Conservation (phyloP, 2,329 filamentous ascomycete species). For the Lachnellula suecica region DNA sequence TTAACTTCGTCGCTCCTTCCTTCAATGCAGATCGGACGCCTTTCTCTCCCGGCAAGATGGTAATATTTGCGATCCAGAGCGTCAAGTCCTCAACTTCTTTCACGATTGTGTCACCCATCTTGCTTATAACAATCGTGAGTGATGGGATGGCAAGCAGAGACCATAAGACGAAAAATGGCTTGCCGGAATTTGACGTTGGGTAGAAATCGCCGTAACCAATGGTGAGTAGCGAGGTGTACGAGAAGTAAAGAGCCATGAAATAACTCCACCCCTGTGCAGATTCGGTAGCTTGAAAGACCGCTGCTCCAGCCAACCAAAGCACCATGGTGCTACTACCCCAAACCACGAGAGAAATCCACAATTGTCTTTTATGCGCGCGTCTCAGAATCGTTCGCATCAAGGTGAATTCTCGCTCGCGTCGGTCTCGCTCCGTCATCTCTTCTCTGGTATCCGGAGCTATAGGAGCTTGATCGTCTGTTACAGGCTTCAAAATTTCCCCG, state of each 20-base stretch:
- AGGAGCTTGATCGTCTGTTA: slow-evolving; percentile 11
- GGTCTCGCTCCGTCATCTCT: slow-evolving; percentile 49
- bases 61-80: slow-evolving; percentile 55
- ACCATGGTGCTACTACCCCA: slow-evolving; percentile 29
- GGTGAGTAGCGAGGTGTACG: slow-evolving; percentile 78
- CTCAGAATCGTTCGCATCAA: slow-evolving; percentile 81
- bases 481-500: slow-evolving; percentile 49
- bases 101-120: slow-evolving; percentile 83
- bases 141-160: slow-evolving; percentile 81
- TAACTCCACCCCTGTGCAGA: slow-evolving; percentile 63
- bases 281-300: slow-evolving; percentile 64
- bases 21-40: slow-evolving; percentile 47
- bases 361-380: slow-evolving; percentile 61
- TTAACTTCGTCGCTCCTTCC: slow-evolving; percentile 41
- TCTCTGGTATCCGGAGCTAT: slow-evolving; percentile 1
- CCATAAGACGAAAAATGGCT: slow-evolving; percentile 93
- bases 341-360: slow-evolving; percentile 71
- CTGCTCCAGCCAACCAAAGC: slow-evolving; percentile 79
- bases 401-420: slow-evolving; percentile 69
- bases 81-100: slow-evolving; percentile 56
- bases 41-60: slow-evolving; percentile 58
- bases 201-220: slow-evolving; percentile 84
- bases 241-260: slow-evolving; percentile 82
- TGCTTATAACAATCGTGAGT: slow-evolving; percentile 82
- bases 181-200: slow-evolving; percentile 74